These are phyloP conservation scores for Radiomyces spectabilis DNA, from an alignment of 192 early-diverging fungal genomes.

Conservation along the genomic window DNA sequence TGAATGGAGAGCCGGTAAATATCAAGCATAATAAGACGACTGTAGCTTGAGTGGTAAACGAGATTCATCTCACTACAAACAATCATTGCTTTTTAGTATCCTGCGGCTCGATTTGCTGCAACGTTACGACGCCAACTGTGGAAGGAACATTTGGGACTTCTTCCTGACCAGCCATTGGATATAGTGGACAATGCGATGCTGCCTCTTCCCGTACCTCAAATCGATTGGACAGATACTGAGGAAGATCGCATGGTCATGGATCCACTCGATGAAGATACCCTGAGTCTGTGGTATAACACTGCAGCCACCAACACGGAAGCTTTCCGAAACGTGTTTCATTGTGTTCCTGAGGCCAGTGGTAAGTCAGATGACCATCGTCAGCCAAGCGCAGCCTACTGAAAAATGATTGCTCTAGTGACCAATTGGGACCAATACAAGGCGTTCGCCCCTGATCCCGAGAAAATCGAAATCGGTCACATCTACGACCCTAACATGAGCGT, in stretches of 20 bases:
- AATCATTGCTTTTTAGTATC: conserved; percentile 43
- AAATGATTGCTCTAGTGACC: conserved; percentile 8
- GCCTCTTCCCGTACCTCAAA: conserved; percentile 16
- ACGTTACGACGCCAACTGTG: conserved; percentile 67
- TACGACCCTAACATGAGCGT: conserved; percentile 26
- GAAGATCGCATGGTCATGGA: conserved; percentile 48
- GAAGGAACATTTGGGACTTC: conserved; percentile 77
- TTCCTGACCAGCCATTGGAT: conserved; percentile 36
- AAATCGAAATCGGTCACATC: conserved; percentile 35
- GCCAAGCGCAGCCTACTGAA: not conserved
- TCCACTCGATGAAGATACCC: conserved; percentile 59
- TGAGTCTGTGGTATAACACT: conserved; percentile 51
- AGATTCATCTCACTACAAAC: not conserved
- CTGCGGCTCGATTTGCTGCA: conserved; percentile 69
- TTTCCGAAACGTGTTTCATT: conserved; percentile 76
- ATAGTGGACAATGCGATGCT: conserved; percentile 19
- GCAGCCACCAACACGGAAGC: conserved; percentile 57
- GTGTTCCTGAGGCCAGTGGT: conserved; percentile 72
- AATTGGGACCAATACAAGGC: conserved; percentile 38
- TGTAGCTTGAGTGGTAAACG: no score
- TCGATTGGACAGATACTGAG: conserved; percentile 17
- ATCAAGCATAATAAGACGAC: not conserved
- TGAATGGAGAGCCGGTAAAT: conserved; percentile 59
- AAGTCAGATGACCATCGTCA: conserved; percentile 58
- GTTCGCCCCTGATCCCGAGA: conserved; percentile 33